Evolutionary conservation across 1,284 basidiomycete genomes (phyloP).

Genomic region (Salmacisia buchloeana): DNA sequence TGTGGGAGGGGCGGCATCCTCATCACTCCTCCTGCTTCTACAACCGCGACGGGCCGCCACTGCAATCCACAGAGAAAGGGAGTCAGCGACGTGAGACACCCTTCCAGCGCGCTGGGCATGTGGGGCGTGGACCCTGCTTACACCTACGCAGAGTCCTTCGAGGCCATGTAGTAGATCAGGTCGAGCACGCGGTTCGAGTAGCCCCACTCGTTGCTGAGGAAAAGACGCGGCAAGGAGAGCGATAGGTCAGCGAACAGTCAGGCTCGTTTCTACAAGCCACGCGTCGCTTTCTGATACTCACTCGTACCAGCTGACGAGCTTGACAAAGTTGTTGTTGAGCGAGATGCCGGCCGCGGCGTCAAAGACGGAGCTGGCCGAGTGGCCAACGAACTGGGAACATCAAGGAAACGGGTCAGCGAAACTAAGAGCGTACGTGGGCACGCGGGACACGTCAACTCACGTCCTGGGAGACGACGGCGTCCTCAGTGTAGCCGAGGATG

Average conservation of each 20-base stretch:
- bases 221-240: neutral
- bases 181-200: slow-evolving; percentile 94
- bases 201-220: slow-evolving; percentile 73
- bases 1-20: too few relatives aligned
- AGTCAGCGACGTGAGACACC: neutral
- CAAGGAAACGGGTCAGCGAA: neutral
- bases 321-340: slow-evolving; percentile 89
- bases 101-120: neutral
- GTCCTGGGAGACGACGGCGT: slow-evolving; percentile 73
- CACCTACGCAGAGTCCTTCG: slow-evolving; percentile 50
- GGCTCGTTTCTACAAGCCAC: neutral
- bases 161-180: slow-evolving; percentile 75
- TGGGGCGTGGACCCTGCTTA: slow-evolving; percentile 23
- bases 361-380: slow-evolving; percentile 61
- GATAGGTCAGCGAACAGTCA: neutral
- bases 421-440: neutral
- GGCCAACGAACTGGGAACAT: slow-evolving; percentile 76
- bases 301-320: slow-evolving; percentile 77
- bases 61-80: neutral
- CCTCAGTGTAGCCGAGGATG: slow-evolving; percentile 91
- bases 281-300: neutral
- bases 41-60: slow-evolving; percentile 6
- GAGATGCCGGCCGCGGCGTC: slow-evolving; percentile 89
- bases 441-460: slow-evolving; percentile 13
- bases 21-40: neutral